Evolutionary conservation across 345 rosid genomes (phyloP).

Genomic region (Iberis pinnata): DNA sequence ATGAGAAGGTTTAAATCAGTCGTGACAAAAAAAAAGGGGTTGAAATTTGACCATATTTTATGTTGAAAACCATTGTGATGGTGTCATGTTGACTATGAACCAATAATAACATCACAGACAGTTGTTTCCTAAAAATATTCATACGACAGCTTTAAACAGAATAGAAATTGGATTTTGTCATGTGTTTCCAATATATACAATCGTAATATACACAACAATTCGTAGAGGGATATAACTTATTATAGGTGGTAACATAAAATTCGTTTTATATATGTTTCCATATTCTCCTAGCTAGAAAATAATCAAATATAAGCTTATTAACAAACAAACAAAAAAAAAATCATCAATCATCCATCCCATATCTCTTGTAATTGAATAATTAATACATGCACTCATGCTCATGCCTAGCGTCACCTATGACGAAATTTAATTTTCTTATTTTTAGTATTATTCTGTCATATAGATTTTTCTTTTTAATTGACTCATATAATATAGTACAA

Average conservation of each 20-base stretch:
- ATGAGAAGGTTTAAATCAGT: too few relatives aligned
- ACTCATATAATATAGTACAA: background rate
- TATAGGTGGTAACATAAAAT: too few relatives aligned
- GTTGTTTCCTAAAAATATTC: background rate
- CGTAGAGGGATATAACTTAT: background rate
- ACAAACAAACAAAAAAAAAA: background rate
- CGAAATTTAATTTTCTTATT: background rate
- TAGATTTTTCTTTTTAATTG: background rate
- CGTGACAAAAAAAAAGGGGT: too few relatives aligned
- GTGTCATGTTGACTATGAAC: background rate
- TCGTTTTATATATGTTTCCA: too few relatives aligned
- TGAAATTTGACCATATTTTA: background rate
- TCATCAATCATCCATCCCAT: background rate
- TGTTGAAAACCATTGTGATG: too few relatives aligned
- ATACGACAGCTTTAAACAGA: background rate
- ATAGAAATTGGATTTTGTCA: background rate
- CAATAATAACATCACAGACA: background rate
- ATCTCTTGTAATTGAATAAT: background rate
- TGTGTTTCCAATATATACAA: background rate
- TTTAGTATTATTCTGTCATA: too few relatives aligned
- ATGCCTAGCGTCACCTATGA: slow-evolving; percentile 18
- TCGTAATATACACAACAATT: background rate
- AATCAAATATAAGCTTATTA: background rate
- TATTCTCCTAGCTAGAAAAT: too few relatives aligned
- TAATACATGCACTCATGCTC: slow-evolving; percentile 11